Evolutionary conservation across 768 basidiomycete species (phyloP), one percentile per base, ranked within the genome.

Genomic region (Termitomyces sp.): DNA sequence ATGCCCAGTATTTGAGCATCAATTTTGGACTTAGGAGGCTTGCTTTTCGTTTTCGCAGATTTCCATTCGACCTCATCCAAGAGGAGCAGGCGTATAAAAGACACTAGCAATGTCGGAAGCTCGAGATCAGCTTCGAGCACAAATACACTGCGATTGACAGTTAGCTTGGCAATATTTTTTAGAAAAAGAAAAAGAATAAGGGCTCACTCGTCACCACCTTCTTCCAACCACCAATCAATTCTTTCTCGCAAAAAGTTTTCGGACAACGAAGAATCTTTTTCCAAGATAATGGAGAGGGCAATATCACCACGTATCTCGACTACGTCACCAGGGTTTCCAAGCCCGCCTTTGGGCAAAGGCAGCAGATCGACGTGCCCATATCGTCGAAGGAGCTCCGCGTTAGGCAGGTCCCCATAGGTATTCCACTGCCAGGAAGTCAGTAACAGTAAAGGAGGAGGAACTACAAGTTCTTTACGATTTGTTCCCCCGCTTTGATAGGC

Each of bases 171-270:
- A 13, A 20, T 7, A 57, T 38, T 45, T 50, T 42, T 16, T 5
- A 2, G 9, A 36, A 20, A 38, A 35, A 35, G 36, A 44, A 54
- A 44, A 62, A 62, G 22, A 59, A 32, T 12, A 53, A 55, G 33
- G 35, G 78, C 87, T 65, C 69, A 95, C 94, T 97, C 95, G 65
- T 96, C 94, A 20, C 90, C 90, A 3, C 89, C 91, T 69, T 89
- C 84, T 64, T 97, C 94, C 13, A 98, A 76, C 92, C 95, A 95
- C 88, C 92, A 97, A 62, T 98, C 92, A 9, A 97, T 88, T 42
- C 93, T 82, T 66, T 86, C 85, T 64, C 81, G 76, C 39, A 74
- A 59, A 36, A 73, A 67, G 28, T 71, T 68, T 57, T 62, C 67
- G 60, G 68, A 67, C 36, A 62, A 51, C 13, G 60, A 64, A n/a